phyloP scores from a whole-genome alignment of 1,284 basidiomycete species.

The Apiotrichum mycotoxinovorans region DNA sequence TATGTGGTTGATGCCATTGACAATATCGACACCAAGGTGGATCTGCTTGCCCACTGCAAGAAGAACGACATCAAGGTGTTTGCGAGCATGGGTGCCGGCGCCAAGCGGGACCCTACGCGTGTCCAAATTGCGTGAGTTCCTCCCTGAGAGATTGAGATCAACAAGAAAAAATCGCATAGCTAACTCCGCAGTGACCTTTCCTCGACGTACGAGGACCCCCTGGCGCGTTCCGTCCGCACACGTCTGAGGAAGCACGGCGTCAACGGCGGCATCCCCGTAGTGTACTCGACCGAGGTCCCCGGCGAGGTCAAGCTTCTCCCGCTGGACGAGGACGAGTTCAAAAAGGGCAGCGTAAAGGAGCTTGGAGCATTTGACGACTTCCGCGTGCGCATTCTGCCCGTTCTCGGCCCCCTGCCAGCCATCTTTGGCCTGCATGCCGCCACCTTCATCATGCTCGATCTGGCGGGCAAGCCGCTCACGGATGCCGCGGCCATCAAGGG shows the following conservation, averaged over 20 bases:
- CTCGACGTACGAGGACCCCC: conserved; percentile 86
- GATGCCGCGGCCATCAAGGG: conserved; percentile 80
- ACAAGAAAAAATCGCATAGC: too few relatives aligned
- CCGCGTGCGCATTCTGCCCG: conserved; percentile 57
- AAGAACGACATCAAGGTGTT: conserved; percentile 78
- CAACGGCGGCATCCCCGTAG: conserved; percentile 77
- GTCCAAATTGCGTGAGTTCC: conserved; percentile 70
- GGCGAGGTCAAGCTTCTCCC: conserved; percentile 81
- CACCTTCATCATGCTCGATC: conserved; percentile 76
- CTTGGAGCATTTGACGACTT: conserved; percentile 91
- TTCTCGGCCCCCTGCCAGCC: conserved; percentile 64
- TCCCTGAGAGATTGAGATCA: too few relatives aligned
- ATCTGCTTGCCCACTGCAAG: conserved; percentile 78
- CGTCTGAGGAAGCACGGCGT: conserved; percentile 70
- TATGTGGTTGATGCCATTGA: conserved; percentile 97
- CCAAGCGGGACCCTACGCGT: conserved; percentile 90
- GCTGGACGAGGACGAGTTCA: conserved; percentile 85
- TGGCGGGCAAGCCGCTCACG: conserved; percentile 74
- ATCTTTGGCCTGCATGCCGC: conserved; percentile 85
- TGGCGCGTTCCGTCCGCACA: conserved; percentile 83
- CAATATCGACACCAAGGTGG: conserved; percentile 92
- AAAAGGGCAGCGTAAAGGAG: conserved; percentile 85
- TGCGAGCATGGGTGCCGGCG: conserved; percentile 96
- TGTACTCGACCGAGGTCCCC: conserved; percentile 93
- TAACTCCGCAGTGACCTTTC: conserved; percentile 70